phyloP scores from a whole-genome alignment of 495 filamentous ascomycete genomes.

The Penicillium ochrochloron region DNA sequence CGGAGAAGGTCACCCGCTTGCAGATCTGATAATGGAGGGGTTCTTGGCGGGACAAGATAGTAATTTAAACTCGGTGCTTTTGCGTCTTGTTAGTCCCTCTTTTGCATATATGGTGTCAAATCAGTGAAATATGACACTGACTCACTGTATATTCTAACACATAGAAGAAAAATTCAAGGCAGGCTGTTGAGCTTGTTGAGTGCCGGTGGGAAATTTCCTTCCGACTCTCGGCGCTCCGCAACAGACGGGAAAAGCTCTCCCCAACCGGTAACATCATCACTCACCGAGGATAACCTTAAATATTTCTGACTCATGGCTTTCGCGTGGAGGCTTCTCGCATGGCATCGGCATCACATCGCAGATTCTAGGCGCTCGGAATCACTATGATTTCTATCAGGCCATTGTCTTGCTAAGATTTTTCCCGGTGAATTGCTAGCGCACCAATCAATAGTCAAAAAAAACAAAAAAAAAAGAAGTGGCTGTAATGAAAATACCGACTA shows the following conservation, averaged over 20 bases:
- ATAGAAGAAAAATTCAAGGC: background rate
- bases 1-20: constrained; percentile 27
- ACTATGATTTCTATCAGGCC: constrained; percentile 5
- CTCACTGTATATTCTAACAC: background rate
- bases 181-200: constrained; percentile 23
- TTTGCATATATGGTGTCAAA: background rate
- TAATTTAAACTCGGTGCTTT: background rate
- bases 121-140: background rate
- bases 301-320: background rate
- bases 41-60: constrained; percentile 9
- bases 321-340: background rate
- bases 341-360: background rate
- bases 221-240: constrained; percentile 22
- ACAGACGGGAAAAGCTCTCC: constrained; percentile 17
- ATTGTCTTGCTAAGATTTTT: background rate
- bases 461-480: too few relatives aligned
- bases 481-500: background rate
- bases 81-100: background rate
- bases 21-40: constrained; percentile 31
- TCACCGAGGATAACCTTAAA: constrained; percentile 30
- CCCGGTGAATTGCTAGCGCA: background rate
- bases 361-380: background rate
- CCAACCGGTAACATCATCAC: constrained; percentile 17
- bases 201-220: constrained; percentile 21
- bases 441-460: background rate